Evolutionary conservation across 495 filamentous ascomycete genomes (phyloP), one percentile per base, ranked within the genome.

Genomic region (Podospora didyma): DNA sequence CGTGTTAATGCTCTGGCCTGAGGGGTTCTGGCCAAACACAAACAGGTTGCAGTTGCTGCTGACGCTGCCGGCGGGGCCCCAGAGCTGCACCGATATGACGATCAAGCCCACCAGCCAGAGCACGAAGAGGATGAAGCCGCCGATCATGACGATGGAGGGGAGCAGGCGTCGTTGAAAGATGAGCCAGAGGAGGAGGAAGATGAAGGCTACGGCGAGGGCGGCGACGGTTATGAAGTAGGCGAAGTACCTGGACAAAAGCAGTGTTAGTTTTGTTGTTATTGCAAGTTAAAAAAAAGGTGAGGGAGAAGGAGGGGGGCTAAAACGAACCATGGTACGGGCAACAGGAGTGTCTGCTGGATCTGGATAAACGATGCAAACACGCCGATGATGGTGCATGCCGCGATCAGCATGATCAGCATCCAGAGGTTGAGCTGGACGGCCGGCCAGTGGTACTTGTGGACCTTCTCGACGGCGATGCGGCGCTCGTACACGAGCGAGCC

Each of bases 101-200:
- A 99, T 85, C n/a, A 96, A 74, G 1, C 93, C 93, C 7, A 92
- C 90, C 46, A 97, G 78, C 86, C 86, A 99, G 34, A 99, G 80
- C 0, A 95, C 85, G 66, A 97, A 94, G 54, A 97, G 85, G 62
- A 99, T 88, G 78, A 99, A 97, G 67, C 88, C 87, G 59, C 87
- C 86, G 48, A 97, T 79, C 65, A 97, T 85, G 60, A 99, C 89
- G 66, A 97, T 86, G 46, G 88, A 86, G 0, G 94, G 94, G 11
- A 99, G 82, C 11, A 99, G 82, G 37, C 89, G 86, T 2, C 89
- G 83, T 54, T 90, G 85, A 42, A 80, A 79, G 57, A 92, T 87
- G 16, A 97, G 84, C 70, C 75, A 79, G 52, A 93, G 73, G 52
- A 94, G 75, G 12, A 87, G 60, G 63, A 85, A 69, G 51, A 95